These are phyloP conservation scores for Iris pallida DNA, from an alignment of 116 monocot species.

Conservation along the genomic window DNA sequence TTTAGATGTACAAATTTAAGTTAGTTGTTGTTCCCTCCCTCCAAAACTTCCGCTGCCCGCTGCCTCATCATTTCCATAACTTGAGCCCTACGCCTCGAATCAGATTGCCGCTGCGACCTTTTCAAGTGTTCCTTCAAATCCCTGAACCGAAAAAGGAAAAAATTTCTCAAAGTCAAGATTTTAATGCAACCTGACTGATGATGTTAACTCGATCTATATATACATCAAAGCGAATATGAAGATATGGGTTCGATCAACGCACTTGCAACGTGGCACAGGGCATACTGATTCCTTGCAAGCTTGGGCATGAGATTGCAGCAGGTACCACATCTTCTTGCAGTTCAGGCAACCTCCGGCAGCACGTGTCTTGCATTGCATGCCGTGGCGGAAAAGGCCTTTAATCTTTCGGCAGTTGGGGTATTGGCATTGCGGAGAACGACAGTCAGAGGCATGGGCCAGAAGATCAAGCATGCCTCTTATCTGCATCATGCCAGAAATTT, in stretches of 20 bases:
- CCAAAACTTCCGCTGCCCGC: conserved; percentile 48
- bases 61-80: conserved; percentile 82
- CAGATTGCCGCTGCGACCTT: conserved; percentile 65
- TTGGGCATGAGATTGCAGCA: conserved; percentile 63
- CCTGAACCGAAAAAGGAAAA: conserved; percentile 16
- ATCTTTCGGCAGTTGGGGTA: conserved; percentile 72
- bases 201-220: not conserved
- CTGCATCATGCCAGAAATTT: conserved; percentile 21
- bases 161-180: not conserved
- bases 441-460: conserved; percentile 58
- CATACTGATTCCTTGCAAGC: conserved; percentile 65
- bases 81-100: conserved; percentile 59
- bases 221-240: not conserved
- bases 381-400: conserved; percentile 68
- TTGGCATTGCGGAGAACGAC: conserved; percentile 41
- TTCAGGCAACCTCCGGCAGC: conserved; percentile 48
- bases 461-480: conserved; percentile 65
- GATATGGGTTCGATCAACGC: not conserved
- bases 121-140: conserved; percentile 65
- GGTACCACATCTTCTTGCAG: conserved; percentile 69
- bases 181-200: not conserved
- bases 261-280: conserved; percentile 64
- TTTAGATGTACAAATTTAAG: conserved; percentile 10
- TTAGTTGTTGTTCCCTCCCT: conserved; percentile 26
- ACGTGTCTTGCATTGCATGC: conserved; percentile 41